Evolutionary conservation across 768 basidiomycete species (phyloP).

Genomic region (Russula emetica): DNA sequence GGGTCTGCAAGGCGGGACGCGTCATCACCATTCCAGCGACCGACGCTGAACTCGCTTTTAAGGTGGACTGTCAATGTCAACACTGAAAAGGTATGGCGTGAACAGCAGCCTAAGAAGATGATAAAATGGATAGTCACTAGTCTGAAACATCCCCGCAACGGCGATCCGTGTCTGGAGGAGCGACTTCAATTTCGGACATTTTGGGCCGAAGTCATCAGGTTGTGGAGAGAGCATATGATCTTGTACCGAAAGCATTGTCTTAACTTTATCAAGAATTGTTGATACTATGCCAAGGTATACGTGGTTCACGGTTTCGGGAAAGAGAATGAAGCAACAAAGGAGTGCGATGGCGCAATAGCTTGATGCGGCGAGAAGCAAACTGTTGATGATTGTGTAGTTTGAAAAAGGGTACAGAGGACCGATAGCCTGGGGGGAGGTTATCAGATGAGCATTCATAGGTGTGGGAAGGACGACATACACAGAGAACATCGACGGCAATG

Average conservation of each 20-base stretch:
- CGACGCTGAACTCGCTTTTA: slow-evolving; percentile 42
- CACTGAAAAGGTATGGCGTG: slow-evolving; percentile 32
- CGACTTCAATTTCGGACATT: slow-evolving; percentile 29
- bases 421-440: slow-evolving; percentile 34
- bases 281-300: slow-evolving; percentile 35
- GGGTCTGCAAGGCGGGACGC: slow-evolving; percentile 37
- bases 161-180: slow-evolving; percentile 28
- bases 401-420: slow-evolving; percentile 48
- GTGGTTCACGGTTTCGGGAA: slow-evolving; percentile 52
- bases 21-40: slow-evolving; percentile 45
- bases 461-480: slow-evolving; percentile 31
- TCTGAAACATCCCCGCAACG: slow-evolving; percentile 31
- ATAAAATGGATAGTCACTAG: slow-evolving; percentile 28
- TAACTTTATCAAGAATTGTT: slow-evolving; percentile 33
- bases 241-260: slow-evolving; percentile 35
- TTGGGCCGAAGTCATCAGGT: slow-evolving; percentile 29
- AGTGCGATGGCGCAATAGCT: slow-evolving; percentile 47
- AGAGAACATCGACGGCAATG: slow-evolving; percentile 44
- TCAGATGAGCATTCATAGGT: background rate
- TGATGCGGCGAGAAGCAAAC: slow-evolving; percentile 42
- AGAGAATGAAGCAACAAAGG: slow-evolving; percentile 43
- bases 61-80: slow-evolving; percentile 36
- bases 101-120: background rate
- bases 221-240: slow-evolving; percentile 31
- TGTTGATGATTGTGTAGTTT: slow-evolving; percentile 44